These are phyloP conservation scores for Saccharata proteae DNA, from an alignment of 2,329 filamentous ascomycete species.

Conservation along the genomic window DNA sequence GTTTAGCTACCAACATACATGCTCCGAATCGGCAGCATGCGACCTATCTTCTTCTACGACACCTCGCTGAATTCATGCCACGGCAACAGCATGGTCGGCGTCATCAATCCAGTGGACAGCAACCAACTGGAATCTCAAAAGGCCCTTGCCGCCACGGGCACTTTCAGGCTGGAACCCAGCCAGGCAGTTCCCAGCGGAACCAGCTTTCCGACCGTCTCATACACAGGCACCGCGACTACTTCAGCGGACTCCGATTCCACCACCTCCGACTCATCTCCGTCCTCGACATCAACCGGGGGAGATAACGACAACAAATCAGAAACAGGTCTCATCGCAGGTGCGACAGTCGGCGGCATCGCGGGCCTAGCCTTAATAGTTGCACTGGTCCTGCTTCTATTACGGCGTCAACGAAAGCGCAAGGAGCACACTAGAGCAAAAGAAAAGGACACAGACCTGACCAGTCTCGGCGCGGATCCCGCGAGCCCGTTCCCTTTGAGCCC, in stretches of 20 bases:
- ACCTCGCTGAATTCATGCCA: slow-evolving; percentile 53
- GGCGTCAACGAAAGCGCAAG: slow-evolving; percentile 8
- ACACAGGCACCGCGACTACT: slow-evolving; percentile 5
- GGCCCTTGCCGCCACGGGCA: slow-evolving; percentile 13
- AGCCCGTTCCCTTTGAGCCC: too few relatives aligned
- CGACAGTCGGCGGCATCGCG: slow-evolving; percentile 45
- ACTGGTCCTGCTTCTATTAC: slow-evolving; percentile 19
- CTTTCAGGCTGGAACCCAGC: slow-evolving; percentile 22
- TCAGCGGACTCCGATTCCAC: neutral
- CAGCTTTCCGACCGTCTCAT: slow-evolving; percentile 8
- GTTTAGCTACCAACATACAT: slow-evolving; percentile 4
- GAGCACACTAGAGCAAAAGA: too few relatives aligned
- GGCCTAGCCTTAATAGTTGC: slow-evolving; percentile 14
- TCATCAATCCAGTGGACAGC: slow-evolving; percentile 51
- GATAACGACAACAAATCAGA: too few relatives aligned
- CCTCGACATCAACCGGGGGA: slow-evolving; percentile 20
- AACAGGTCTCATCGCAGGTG: slow-evolving; percentile 32
- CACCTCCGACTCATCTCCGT: neutral
- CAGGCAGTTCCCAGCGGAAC: slow-evolving; percentile 19
- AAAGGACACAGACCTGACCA: too few relatives aligned
- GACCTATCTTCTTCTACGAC: slow-evolving; percentile 27
- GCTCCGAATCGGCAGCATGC: slow-evolving; percentile 19
- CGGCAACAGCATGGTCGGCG: slow-evolving; percentile 59
- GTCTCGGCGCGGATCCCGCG: too few relatives aligned
- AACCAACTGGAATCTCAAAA: slow-evolving; percentile 14